Conservation (phyloP, 2,329 filamentous ascomycete species). For the Phialophora expanda region DNA sequence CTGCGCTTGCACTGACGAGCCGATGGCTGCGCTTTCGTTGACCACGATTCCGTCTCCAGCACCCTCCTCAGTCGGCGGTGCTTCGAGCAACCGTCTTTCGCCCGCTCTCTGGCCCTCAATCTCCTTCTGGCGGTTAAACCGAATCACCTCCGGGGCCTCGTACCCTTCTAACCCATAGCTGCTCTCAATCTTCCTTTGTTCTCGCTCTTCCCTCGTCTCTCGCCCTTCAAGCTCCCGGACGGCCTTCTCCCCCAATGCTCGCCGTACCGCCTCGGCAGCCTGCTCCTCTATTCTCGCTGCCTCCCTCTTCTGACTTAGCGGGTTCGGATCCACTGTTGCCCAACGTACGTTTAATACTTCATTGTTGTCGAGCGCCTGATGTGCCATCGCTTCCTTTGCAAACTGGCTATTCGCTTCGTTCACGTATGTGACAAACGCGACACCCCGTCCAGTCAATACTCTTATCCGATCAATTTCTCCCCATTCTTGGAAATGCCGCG, state of each 20-base stretch:
- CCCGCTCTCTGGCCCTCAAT: constrained; percentile 64
- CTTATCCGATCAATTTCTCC: constrained; percentile 86
- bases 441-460: constrained; percentile 85
- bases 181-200: constrained; percentile 84
- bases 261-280: constrained; percentile 88
- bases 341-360: constrained; percentile 95
- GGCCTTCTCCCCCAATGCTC: constrained; percentile 85
- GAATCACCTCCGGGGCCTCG: constrained; percentile 90
- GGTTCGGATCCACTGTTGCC: constrained; percentile 96
- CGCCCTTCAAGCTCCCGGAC: constrained; percentile 92
- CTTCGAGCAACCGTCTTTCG: constrained; percentile 55
- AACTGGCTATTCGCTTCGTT: constrained; percentile 91
- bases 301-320: constrained; percentile 90
- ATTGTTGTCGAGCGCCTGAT: constrained; percentile 87
- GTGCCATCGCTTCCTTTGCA: constrained; percentile 93
- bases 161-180: constrained; percentile 85
- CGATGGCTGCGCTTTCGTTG: constrained; percentile 13
- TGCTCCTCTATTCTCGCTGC: constrained; percentile 90
- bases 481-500: constrained; percentile 96
- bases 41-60: constrained; percentile 45
- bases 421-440: constrained; percentile 92
- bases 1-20: constrained; percentile 27
- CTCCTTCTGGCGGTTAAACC: constrained; percentile 80
- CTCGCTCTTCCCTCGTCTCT: constrained; percentile 83
- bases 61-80: neutral